These are phyloP conservation scores for Trichoderma orchidacearum DNA, from an alignment of 495 filamentous ascomycete species.

Conservation along the genomic window DNA sequence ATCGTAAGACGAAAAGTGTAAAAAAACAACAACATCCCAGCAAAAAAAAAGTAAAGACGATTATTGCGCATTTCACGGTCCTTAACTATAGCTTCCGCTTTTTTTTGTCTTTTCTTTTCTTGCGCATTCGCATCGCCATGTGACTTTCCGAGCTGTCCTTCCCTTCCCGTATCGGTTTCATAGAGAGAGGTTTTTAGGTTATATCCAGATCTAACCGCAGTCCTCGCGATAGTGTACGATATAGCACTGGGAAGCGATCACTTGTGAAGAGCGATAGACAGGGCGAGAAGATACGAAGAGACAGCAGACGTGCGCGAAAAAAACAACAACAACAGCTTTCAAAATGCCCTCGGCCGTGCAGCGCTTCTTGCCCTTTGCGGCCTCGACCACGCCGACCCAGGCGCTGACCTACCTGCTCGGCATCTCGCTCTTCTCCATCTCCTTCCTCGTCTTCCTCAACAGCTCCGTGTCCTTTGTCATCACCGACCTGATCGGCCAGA, in stretches of 20 bases:
- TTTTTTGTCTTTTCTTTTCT: not conserved
- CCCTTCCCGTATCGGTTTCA: no score
- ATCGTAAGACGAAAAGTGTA: not conserved
- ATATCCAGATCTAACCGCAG: not conserved
- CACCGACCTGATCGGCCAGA: conserved; percentile 72
- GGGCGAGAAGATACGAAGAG: not conserved
- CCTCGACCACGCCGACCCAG: conserved; percentile 52
- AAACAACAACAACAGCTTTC: not conserved
- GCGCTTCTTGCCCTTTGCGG: conserved; percentile 39
- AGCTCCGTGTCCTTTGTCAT: conserved; percentile 87
- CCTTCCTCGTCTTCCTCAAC: conserved; percentile 96
- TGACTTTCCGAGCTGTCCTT: not conserved
- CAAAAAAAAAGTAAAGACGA: not conserved
- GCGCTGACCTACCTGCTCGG: conserved; percentile 73
- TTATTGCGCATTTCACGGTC: not conserved
- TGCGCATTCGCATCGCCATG: not conserved
- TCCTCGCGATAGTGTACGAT: not conserved
- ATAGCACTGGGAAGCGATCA: no score
- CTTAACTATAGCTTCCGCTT: not conserved
- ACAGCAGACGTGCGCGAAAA: not conserved
- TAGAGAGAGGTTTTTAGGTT: not conserved
- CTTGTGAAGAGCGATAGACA: not conserved
- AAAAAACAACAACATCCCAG: not conserved
- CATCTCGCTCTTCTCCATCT: conserved; percentile 89
- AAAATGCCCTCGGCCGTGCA: conserved; percentile 10